phyloP scores from a whole-genome alignment of 2,329 filamentous ascomycete genomes.

The Penicillium sp. region DNA sequence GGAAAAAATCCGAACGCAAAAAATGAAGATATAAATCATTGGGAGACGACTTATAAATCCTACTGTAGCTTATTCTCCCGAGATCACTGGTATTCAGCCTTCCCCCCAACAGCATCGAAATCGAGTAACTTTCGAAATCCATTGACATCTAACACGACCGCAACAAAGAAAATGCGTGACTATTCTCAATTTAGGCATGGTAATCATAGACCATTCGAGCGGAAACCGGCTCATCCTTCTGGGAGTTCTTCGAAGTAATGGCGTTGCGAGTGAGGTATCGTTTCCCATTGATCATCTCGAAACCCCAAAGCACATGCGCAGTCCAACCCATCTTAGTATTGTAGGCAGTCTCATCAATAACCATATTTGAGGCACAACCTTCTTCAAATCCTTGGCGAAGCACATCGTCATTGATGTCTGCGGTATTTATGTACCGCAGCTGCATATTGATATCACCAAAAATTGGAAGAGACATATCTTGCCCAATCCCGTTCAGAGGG shows the following conservation, averaged over 20 bases:
- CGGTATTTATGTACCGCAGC: constrained; percentile 4
- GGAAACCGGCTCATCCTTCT: constrained; percentile 1
- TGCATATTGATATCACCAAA: constrained; percentile 18
- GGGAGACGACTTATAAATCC: too few relatives aligned
- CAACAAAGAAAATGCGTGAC: too few relatives aligned
- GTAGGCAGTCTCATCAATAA: constrained; percentile 14
- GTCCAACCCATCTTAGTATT: constrained; percentile 17
- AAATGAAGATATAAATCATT: too few relatives aligned
- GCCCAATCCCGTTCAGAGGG: constrained; percentile 7
- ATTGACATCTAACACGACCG: background rate
- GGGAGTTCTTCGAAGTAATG: constrained; percentile 1
- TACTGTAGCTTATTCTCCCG: too few relatives aligned
- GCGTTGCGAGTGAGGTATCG: constrained; percentile 16
- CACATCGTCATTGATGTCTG: constrained; percentile 4
- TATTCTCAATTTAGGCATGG: background rate
- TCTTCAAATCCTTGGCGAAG: constrained; percentile 4
- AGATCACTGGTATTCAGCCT: too few relatives aligned
- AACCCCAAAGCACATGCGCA: constrained; percentile 19
- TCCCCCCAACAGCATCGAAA: too few relatives aligned
- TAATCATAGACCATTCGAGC: constrained; percentile 11
- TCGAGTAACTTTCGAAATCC: background rate
- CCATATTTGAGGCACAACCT: background rate
- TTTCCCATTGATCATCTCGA: constrained; percentile 15
- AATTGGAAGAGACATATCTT: constrained; percentile 14
- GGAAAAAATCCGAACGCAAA: too few relatives aligned